A percentile compares a stretch with the other conserved stretches of the same genome.
Conservation (phyloP, 1,284 basidiomycete genomes). For the Papiliotrema nemorosa region DNA sequence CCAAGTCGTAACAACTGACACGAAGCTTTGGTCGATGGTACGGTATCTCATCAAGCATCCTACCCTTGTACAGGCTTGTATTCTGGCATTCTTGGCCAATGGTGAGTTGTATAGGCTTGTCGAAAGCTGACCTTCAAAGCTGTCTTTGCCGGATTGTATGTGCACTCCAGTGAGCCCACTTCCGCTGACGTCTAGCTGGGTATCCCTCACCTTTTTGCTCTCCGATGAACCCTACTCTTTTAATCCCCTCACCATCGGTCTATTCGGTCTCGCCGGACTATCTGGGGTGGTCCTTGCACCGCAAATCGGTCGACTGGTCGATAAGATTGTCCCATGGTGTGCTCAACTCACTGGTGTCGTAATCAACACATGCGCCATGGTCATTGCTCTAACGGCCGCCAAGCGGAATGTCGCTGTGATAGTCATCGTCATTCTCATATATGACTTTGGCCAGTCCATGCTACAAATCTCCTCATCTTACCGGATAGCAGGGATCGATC, state of each 20-base stretch:
- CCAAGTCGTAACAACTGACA: neutral
- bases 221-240: conserved; percentile 59
- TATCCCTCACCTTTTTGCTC: conserved; percentile 67
- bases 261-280: conserved; percentile 68
- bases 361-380: conserved; percentile 30
- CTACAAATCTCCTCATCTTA: conserved; percentile 47
- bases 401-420: conserved; percentile 61
- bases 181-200: conserved; percentile 53
- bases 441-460: conserved; percentile 54
- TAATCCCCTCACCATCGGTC: conserved; percentile 61
- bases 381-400: conserved; percentile 57
- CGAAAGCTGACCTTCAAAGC: conserved; percentile 9
- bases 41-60: conserved; percentile 66
- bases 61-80: conserved; percentile 60
- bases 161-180: conserved; percentile 3
- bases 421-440: conserved; percentile 50
- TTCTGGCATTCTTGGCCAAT: conserved; percentile 59
- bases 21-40: conserved; percentile 60
- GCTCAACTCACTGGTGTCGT: conserved; percentile 57
- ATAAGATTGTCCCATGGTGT: conserved; percentile 64
- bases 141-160: conserved; percentile 39
- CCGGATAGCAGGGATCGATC: conserved; percentile 55
- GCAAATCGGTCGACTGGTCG: conserved; percentile 60
- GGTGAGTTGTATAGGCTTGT: conserved; percentile 26
- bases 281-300: conserved; percentile 64